A percentile compares a stretch with the other conserved stretches of the same genome.
Conservation (phyloP, 2,329 filamentous ascomycete genomes). For the Fusarium sp. region DNA sequence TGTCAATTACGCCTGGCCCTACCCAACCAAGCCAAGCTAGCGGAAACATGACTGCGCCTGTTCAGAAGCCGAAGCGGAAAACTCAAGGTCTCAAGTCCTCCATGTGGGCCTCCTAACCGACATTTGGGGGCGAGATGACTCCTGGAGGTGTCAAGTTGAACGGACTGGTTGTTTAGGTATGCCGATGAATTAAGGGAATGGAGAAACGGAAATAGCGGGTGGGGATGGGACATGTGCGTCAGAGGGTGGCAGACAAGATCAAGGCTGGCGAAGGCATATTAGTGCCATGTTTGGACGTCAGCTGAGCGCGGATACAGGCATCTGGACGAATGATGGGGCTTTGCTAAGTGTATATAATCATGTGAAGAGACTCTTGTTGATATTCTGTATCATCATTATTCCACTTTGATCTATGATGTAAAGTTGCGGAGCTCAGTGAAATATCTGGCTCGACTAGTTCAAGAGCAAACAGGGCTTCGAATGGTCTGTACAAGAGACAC, state of each 20-base stretch:
- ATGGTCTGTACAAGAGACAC: background rate
- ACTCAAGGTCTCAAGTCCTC: slow-evolving; percentile 30
- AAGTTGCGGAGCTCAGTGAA: background rate
- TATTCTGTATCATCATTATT: background rate
- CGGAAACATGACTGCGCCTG: background rate
- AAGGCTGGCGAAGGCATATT: background rate
- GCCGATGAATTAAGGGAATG: background rate
- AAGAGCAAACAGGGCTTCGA: background rate
- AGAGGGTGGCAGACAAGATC: background rate
- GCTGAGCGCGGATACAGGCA: background rate
- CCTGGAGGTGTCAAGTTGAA: too few species aligned
- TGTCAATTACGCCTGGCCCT: background rate
- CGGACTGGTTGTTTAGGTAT: background rate
- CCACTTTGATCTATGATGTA: background rate
- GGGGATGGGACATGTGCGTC: background rate
- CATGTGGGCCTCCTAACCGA: slow-evolving; percentile 33
- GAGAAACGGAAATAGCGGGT: background rate
- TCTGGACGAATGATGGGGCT: background rate
- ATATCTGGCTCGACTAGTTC: background rate
- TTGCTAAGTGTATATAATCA: slow-evolving; percentile 1
- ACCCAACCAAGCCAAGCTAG: background rate
- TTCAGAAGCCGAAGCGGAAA: slow-evolving; percentile 9
- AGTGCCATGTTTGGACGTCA: background rate
- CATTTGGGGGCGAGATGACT: background rate
- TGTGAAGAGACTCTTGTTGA: slow-evolving; percentile 1